phyloP scores from a whole-genome alignment of 176 grass and related monocot species.

The Pharus latifolius region DNA sequence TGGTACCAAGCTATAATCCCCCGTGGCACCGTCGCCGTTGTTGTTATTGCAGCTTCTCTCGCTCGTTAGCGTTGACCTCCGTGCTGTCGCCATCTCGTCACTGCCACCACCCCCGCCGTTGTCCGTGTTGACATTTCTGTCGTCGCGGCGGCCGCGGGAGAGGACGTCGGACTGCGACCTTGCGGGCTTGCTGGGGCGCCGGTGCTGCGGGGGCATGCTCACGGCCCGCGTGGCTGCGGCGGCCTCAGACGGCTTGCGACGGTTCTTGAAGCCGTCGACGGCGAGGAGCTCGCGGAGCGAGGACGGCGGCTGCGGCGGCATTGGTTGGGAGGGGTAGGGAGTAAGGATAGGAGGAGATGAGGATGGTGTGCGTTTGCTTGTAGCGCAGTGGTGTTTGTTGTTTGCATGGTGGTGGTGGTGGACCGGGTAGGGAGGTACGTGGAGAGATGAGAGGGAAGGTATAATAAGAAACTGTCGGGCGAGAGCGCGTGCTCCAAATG shows the following conservation, averaged over 20 bases:
- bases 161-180: conserved; percentile 42
- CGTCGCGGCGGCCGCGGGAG: neutral
- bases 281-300: conserved; percentile 37
- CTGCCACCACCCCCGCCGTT: neutral
- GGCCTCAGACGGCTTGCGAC: neutral
- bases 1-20: neutral
- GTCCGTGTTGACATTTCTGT: neutral
- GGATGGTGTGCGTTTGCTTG: neutral
- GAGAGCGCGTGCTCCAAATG: conserved; percentile 19
- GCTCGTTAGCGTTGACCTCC: conserved; percentile 1
- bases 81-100: neutral
- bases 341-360: neutral
- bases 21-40: neutral
- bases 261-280: conserved; percentile 37
- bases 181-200: conserved; percentile 8
- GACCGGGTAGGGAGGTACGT: neutral
- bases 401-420: conserved; percentile 1
- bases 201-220: conserved; percentile 27
- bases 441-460: neutral
- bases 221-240: neutral
- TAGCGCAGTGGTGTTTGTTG: neutral
- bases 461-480: conserved; percentile 15
- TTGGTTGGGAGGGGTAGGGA: neutral
- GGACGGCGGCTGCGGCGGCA: conserved; percentile 24
- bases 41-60: conserved; percentile 1